Conservation (phyloP, 768 basidiomycete genomes). For the Neoboletus magnificus region DNA sequence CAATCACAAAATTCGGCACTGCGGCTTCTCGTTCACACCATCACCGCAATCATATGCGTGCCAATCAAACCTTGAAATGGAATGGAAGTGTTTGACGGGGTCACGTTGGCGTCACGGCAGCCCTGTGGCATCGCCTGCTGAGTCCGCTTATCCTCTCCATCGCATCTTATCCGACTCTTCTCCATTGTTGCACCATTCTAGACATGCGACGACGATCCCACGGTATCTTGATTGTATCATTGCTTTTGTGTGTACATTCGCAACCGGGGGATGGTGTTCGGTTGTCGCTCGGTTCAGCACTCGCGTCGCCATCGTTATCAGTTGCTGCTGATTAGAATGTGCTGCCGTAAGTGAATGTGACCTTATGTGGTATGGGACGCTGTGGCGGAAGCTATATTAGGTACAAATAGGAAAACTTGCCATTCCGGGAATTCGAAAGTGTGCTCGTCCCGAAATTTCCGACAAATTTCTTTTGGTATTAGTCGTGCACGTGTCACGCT, state of each 20-base stretch:
- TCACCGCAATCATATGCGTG: slow-evolving; percentile 18
- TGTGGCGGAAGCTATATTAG: background rate
- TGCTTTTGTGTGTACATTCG: background rate
- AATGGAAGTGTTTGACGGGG: slow-evolving; percentile 23
- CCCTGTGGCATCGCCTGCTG: background rate
- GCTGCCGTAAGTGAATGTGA: slow-evolving; percentile 2
- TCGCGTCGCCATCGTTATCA: slow-evolving; percentile 10
- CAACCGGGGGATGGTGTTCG: background rate
- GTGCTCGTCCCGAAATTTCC: background rate
- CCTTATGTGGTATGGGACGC: background rate
- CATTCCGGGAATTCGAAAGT: no score
- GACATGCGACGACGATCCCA: background rate
- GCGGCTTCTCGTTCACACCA: slow-evolving; percentile 9
- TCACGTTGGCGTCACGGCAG: slow-evolving; percentile 3
- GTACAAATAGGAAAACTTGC: background rate
- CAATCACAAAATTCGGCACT: slow-evolving; percentile 10
- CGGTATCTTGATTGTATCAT: background rate
- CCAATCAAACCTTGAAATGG: slow-evolving; percentile 25
- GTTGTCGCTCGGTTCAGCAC: background rate
- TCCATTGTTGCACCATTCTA: background rate
- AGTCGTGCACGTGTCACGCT: no score
- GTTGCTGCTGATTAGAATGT: slow-evolving; percentile 4
- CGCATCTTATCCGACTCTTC: background rate
- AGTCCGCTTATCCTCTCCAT: background rate
- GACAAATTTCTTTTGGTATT: background rate